Evolutionary conservation across 441 rosid genomes (phyloP).

Genomic region (Flueggea neowawraea): DNA sequence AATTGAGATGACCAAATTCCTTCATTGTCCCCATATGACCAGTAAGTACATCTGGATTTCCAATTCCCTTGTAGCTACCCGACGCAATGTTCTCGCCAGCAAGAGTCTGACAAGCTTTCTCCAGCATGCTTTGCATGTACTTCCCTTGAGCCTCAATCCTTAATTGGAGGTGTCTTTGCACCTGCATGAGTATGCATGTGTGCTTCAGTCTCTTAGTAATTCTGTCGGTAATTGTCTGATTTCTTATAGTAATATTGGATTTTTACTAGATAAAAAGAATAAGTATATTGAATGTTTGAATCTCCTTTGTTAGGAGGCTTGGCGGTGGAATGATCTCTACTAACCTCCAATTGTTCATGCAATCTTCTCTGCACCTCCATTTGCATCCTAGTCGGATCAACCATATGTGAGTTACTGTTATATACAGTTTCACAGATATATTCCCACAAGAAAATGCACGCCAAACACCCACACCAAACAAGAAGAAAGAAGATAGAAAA

Average conservation of each 20-base stretch:
- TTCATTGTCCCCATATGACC: slow-evolving; percentile 36
- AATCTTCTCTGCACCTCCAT: slow-evolving; percentile 99
- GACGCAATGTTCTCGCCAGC: slow-evolving; percentile 65
- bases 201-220: too few species aligned
- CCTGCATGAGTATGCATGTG: slow-evolving; percentile 33
- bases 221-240: too few species aligned
- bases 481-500: slow-evolving; percentile 13
- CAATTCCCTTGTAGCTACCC: slow-evolving; percentile 41
- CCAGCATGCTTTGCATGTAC: slow-evolving; percentile 93
- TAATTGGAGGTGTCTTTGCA: slow-evolving; percentile 90
- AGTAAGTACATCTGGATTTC: slow-evolving; percentile 28
- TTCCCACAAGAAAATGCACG: slow-evolving; percentile 24
- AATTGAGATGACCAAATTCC: slow-evolving; percentile 47
- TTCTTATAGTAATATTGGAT: too few species aligned
- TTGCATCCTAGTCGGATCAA: slow-evolving; percentile 87
- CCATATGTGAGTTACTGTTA: slow-evolving; percentile 41
- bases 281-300: too few species aligned
- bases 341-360: slow-evolving; percentile 97
- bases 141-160: slow-evolving; percentile 99
- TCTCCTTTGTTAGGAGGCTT: background rate
- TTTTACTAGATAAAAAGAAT: too few species aligned
- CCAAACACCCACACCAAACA: slow-evolving; percentile 6
- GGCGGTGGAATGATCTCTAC: background rate
- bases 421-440: slow-evolving; percentile 23
- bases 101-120: slow-evolving; percentile 94